A percentile compares a stretch with the other conserved stretches of the same genome.
phyloP scores from a whole-genome alignment of 352 stramenopile genomes.

The Phytophthora citrophthora region DNA sequence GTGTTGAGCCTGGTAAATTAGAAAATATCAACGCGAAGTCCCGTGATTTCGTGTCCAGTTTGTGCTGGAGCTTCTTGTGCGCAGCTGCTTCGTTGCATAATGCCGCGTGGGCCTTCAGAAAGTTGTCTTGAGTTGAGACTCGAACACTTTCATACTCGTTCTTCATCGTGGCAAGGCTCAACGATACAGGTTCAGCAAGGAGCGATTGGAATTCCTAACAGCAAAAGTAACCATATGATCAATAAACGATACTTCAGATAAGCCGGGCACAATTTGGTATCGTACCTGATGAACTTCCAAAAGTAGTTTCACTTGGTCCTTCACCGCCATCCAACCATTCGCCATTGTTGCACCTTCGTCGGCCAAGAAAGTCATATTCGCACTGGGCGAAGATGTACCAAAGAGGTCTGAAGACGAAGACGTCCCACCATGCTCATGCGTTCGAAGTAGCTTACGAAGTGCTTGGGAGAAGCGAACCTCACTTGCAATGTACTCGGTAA shows the following conservation, averaged over 20 bases:
- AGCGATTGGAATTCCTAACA: constrained; percentile 78
- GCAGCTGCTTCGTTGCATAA: constrained; percentile 53
- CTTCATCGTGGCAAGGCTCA: constrained; percentile 83
- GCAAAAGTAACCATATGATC: neutral
- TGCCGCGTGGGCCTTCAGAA: constrained; percentile 51
- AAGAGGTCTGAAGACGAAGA: constrained; percentile 46
- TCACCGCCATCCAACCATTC: constrained; percentile 60
- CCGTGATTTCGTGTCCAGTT: constrained; percentile 57
- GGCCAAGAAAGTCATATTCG: constrained; percentile 33
- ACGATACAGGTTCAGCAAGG: constrained; percentile 67
- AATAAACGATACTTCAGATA: neutral
- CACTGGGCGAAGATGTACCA: constrained; percentile 34
- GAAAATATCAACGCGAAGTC: constrained; percentile 45
- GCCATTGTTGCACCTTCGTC: constrained; percentile 65
- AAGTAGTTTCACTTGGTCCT: constrained; percentile 66
- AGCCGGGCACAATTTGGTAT: neutral
- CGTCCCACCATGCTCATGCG: constrained; percentile 47
- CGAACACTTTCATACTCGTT: constrained; percentile 75
- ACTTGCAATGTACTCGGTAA: constrained; percentile 63
- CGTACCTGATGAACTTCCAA: constrained; percentile 68
- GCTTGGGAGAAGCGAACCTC: constrained; percentile 64
- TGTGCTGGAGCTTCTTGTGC: constrained; percentile 67
- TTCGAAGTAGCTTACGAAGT: constrained; percentile 61
- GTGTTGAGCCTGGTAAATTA: constrained; percentile 30
- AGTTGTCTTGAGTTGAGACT: constrained; percentile 65